A percentile compares a stretch with the other conserved stretches of the same genome.
These are phyloP conservation scores for Esteya vermicola DNA, from an alignment of 2,329 filamentous ascomycete genomes.

Conservation along the genomic window DNA sequence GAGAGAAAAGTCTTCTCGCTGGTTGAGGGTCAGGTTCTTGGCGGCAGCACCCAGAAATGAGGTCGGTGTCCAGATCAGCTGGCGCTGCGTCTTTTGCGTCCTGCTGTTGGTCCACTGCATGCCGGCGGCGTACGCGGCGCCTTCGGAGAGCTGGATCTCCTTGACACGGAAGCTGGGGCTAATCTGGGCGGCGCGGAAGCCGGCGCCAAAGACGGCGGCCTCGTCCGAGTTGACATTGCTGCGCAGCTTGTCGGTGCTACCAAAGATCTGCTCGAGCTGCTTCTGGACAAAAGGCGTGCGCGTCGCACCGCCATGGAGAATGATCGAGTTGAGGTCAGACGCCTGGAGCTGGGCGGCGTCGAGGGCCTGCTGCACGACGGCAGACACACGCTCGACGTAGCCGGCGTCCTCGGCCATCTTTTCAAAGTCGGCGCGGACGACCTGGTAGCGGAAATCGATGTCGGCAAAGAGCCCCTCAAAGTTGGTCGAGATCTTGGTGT, in stretches of 20 bases:
- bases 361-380: conserved; percentile 61
- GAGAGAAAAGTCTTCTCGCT: conserved; percentile 68
- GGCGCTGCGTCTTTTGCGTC: conserved; percentile 57
- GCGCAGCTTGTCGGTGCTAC: conserved; percentile 64
- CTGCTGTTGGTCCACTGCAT: conserved; percentile 55
- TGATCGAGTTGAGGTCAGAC: conserved; percentile 71
- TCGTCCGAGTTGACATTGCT: conserved; percentile 96
- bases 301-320: conserved; percentile 81
- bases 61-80: conserved; percentile 69
- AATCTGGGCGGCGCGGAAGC: conserved; percentile 81
- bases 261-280: conserved; percentile 62
- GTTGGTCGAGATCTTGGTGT: conserved; percentile 62
- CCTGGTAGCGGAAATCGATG: conserved; percentile 84
- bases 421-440: conserved; percentile 70
- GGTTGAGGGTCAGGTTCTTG: conserved; percentile 79
- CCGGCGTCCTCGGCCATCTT: conserved; percentile 51
- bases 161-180: conserved; percentile 96
- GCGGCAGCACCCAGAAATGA: conserved; percentile 58
- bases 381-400: conserved; percentile 55
- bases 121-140: conserved; percentile 56
- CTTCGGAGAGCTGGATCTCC: conserved; percentile 78
- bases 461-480: conserved; percentile 90
- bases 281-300: conserved; percentile 92
- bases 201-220: conserved; percentile 88
- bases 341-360: conserved; percentile 58